Evolutionary conservation across 352 stramenopile genomes (phyloP), one percentile per base, ranked within the genome.

Genomic region (Aphanomyces stellatus): DNA sequence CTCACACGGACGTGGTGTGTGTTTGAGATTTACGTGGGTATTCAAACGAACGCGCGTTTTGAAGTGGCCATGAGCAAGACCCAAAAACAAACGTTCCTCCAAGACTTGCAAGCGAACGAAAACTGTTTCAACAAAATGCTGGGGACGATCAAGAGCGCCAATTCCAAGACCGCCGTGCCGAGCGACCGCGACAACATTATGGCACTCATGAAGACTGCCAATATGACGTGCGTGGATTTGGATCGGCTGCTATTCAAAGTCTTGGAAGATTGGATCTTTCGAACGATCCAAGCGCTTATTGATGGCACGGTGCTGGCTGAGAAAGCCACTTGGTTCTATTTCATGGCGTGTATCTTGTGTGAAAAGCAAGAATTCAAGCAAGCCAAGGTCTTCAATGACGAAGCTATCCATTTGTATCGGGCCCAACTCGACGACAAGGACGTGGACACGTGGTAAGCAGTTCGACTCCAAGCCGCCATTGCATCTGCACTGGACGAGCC

Each of bases 11-110:
- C 19, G 17, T 64, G 56, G 56, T 64, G 56, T 25, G 56, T 64
- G 10, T 64, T 64, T 49, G 56, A 64, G 30, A 30, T 64, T 11
- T 64, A 64, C 56, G 30, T 64, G 4, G 56, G 25, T 5, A 25
- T 64, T 2, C n/a, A n/a, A 4, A 33, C 15, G 41, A 3, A 24
- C 8, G 30, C 31, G 25, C 22, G 30, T 30, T 64, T 64, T n/a
- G 56, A 64, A 6, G 41, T 64, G 31, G 56, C 56, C 41, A 64
- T 64, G 56, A 22, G 25, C 4, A n/a, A 17, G 4, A 30, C 10
- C 15, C 56, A 64, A 24, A 5, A 28, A 6, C 8, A 53, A n/a
- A 8, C 41, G 7, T 30, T 64, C 24, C 6, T 64, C 15, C 10
- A 64, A 8, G 56, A 46, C 22, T 19, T 49, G 19, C 11, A 25